Percentiles rank a stretch among this genome's conserved stretches.
Evolutionary conservation across 257 asterid species (phyloP).

Genomic region (Scutellaria baicalensis): DNA sequence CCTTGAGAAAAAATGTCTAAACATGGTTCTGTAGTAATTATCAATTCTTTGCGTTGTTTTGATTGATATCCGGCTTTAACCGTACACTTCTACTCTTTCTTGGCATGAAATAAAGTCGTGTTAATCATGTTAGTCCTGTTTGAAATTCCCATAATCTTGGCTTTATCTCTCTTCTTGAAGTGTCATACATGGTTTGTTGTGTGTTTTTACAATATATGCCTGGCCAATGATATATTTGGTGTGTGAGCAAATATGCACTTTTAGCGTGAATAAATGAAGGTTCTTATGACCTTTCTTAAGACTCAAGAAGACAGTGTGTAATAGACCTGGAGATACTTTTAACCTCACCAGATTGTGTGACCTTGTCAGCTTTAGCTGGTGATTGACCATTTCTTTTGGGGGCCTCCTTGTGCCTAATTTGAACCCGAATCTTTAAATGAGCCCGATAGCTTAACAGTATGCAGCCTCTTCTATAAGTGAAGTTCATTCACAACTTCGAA

Average conservation of each 20-base stretch:
- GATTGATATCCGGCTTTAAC: background rate
- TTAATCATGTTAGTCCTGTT: background rate
- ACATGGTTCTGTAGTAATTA: background rate
- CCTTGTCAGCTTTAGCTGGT: too few species aligned
- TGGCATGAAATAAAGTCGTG: background rate
- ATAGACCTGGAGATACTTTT: too few species aligned
- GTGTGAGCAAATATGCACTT: background rate
- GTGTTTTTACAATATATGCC: background rate
- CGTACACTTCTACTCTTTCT: background rate
- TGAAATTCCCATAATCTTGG: background rate
- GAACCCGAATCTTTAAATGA: too few species aligned
- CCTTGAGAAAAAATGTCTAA: background rate
- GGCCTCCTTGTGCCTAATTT: too few species aligned
- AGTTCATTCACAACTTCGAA: too few species aligned
- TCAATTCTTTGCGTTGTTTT: background rate
- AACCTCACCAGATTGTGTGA: too few species aligned
- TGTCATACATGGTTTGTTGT: background rate
- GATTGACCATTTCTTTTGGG: too few species aligned
- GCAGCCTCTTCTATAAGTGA: too few species aligned
- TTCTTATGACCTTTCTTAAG: too few species aligned
- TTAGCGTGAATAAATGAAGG: too few species aligned
- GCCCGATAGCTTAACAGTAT: too few species aligned
- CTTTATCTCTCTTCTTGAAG: background rate
- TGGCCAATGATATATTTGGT: background rate
- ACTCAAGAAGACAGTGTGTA: too few species aligned